Base-by-base conservation (phyloP, 371 early-diverging fungal genomes). In the Paraphysoderma sedebokerense region DNA sequence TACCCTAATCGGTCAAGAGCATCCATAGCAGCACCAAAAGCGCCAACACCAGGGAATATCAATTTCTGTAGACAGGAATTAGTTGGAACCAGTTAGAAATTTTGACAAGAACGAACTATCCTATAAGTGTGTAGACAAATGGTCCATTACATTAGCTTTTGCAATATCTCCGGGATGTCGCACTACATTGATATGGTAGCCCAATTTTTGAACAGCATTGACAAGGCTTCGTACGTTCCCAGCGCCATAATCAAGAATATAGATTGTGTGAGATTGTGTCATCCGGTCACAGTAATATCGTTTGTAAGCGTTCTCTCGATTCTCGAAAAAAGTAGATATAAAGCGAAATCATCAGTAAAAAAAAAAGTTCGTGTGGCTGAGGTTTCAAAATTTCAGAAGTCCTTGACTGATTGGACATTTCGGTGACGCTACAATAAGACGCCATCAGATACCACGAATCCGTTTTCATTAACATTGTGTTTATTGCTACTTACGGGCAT, bases 11-110 rank as follows among this genome's bases (percentile, higher is more conserved):
- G 44, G n/a, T 67, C 60, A 44, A 97, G 62, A 2, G 80, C 74
- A 23, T 73, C 63, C 81, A 93, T 87, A 15, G 91, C 92, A 50
- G 78, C 72, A 9, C 92, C 96, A 57, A 91, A 97, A 0, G 90
- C 88, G 19, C 98, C 98, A 2, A 97, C 98, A 38, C 98, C 98
- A 6, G 98, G 98, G 59, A 97, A 97, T 49, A 97, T 82, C 45
- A 96, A 72, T 83, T 87, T 87, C 87, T 91, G 56, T 35, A 34
- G 8, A 13, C 47, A 27, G 19, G 1, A 44, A 26, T 44, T 49
- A 49, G 0, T 0, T 12, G 50, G 22, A 26, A 33, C 22, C 34
- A 28, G 37, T 29, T 30, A 46, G 20, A 8, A 28, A 6, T 17
- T 24, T 31, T 59, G 12, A 13, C 28, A 46, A 13, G 9, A 31